Base-by-base conservation (phyloP, 805 yeast genomes). In the Candida berthetii region DNA sequence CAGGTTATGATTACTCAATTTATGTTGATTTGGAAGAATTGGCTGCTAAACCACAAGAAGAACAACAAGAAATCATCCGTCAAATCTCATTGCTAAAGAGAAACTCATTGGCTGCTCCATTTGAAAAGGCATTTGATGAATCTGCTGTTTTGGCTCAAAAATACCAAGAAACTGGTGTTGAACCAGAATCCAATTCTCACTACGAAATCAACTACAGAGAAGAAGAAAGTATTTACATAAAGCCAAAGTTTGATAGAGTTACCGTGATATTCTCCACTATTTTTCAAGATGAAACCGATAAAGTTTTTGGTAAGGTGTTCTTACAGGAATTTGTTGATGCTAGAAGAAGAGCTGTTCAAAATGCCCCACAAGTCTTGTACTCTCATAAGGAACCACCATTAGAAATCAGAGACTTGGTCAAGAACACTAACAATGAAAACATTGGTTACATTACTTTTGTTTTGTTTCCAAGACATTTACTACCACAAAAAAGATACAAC, bases 331-430 rank as follows among this genome's bases (percentile, higher is more conserved):
- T 90, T 61, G 96, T 89, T 36, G 97, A 90, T 62, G 96, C 98
- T 10, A 80, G 99, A 65, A 85, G 85, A 60, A 78, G 96, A 62
- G 85, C 95, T 5, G 91, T 93, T 46, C 99, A 93, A 66, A 90
- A 93, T 38, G 97, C 98, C 2, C 99, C 99, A 15, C 99, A 93
- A 69, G 99, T 93, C 40, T 75, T 93, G 54, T 90, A 85, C 57
- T 83, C 95, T 6, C 89, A 83, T 58, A 76, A 72, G 48, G 96
- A 87, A 53, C 87, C 97, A n/a, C 99, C 99, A 8, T 72, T 88
- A 55, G 99, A 93, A 60, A 72, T 85, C 43, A 71, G 79, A 44
- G 61, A 65, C 42, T 63, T 75, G 32, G 72, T 66, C 28, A 56
- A 52, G 15, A 47, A 52, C 36, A 64, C 62, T 17, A 53, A 65